These are phyloP conservation scores for Agrostemma githago DNA, from an alignment of 148 eudicot genomes.

Conservation along the genomic window DNA sequence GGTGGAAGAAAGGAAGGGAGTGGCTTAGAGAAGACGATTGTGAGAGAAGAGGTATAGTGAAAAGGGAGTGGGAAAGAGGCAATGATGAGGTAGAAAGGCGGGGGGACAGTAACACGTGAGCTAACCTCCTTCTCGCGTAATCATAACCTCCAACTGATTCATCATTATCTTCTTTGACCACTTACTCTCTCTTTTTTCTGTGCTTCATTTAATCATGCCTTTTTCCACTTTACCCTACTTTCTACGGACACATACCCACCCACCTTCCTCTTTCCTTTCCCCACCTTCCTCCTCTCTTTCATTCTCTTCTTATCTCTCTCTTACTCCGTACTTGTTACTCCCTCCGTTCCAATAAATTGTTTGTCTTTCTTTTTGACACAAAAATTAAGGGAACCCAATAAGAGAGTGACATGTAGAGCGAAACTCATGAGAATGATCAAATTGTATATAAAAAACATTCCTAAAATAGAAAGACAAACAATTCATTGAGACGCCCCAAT, in stretches of 20 bases:
- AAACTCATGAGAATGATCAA: too few relatives aligned
- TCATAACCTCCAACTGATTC: conserved; percentile 34
- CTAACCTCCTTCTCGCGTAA: conserved; percentile 29
- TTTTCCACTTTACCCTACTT: not conserved
- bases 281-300: not conserved
- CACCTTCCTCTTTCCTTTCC: conserved; percentile 11
- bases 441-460: too few relatives aligned
- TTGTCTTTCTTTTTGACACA: too few relatives aligned
- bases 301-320: too few relatives aligned
- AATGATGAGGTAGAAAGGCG: not conserved
- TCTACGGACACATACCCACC: conserved; percentile 23
- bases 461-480: too few relatives aligned
- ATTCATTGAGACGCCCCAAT: too few relatives aligned
- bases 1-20: too few relatives aligned
- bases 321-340: too few relatives aligned
- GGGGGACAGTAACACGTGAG: conserved; percentile 37
- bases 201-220: not conserved
- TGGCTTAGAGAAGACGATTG: not conserved
- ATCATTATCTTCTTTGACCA: conserved; percentile 30
- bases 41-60: too few relatives aligned
- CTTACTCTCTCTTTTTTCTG: not conserved
- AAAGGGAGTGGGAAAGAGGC: not conserved
- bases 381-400: too few relatives aligned
- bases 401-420: too few relatives aligned
- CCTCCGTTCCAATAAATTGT: too few relatives aligned